Conservation (phyloP, 306 rosid genomes). For the Corylus americana region DNA sequence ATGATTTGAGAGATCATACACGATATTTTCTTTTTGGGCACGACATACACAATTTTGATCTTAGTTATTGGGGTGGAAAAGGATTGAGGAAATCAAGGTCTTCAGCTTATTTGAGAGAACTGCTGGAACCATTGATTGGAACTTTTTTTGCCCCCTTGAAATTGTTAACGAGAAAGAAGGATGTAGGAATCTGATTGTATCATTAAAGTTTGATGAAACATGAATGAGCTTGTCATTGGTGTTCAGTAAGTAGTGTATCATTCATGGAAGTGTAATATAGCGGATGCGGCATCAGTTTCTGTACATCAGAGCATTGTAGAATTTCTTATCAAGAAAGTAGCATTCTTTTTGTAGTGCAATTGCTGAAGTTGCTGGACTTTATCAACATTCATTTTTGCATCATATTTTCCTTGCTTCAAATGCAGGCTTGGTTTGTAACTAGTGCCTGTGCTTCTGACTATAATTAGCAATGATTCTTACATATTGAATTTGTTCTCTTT, state of each 20-base stretch:
- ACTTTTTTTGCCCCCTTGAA: background rate
- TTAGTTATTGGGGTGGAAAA: background rate
- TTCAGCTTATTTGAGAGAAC: background rate
- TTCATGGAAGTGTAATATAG: background rate
- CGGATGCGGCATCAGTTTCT: background rate
- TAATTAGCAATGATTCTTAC: background rate
- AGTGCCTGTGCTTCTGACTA: background rate
- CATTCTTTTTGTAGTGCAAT: background rate
- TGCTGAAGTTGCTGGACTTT: background rate
- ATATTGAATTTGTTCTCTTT: too few relatives aligned
- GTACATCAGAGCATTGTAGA: conserved; percentile 4
- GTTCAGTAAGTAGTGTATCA: background rate
- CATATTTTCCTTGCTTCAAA: background rate
- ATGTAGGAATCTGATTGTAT: conserved; percentile 4
- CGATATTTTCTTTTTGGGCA: background rate
- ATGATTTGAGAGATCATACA: background rate
- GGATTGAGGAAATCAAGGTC: background rate
- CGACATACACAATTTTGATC: background rate
- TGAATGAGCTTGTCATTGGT: background rate
- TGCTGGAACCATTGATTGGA: background rate
- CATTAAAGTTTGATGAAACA: background rate
- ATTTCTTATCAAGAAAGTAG: background rate
- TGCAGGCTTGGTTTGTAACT: background rate
- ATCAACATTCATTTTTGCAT: background rate
- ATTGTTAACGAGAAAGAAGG: background rate